A percentile compares a stretch with the other conserved stretches of the same genome.
Conservation (phyloP, 1,139 yeast species). For the Scheffersomyces stambukii region DNA sequence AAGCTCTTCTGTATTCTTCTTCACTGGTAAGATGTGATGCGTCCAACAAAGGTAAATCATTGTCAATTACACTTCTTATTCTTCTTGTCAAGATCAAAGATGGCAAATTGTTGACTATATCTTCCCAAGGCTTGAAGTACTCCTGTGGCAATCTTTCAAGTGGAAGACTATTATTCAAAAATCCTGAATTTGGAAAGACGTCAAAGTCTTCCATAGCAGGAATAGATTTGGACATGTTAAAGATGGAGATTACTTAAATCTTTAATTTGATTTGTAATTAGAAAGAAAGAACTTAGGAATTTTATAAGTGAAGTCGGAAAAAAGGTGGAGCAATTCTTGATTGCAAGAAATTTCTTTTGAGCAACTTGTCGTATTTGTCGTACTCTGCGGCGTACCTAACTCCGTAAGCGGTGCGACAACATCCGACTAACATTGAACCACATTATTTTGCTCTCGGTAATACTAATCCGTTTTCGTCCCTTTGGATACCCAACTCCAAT, state of each 20-base stretch:
- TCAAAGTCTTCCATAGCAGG: constrained; percentile 55
- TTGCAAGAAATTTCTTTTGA: no score
- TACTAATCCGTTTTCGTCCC: constrained; percentile 15
- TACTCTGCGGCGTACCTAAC: constrained; percentile 1
- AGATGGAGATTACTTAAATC: neutral
- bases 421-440: no score
- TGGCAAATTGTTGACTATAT: constrained; percentile 60
- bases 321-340: no score
- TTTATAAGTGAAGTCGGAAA: no score
- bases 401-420: constrained; percentile 1
- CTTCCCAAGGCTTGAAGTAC: constrained; percentile 79
- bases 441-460: constrained; percentile 10
- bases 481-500: constrained; percentile 50
- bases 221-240: constrained; percentile 5
- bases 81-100: constrained; percentile 64
- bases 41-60: constrained; percentile 51
- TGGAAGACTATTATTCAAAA: constrained; percentile 70
- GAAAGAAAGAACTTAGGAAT: no score
- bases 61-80: constrained; percentile 57
- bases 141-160: constrained; percentile 52
- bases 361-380: no score
- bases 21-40: constrained; percentile 39
- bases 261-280: no score
- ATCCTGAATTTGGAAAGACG: constrained; percentile 68
- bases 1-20: constrained; percentile 71